These are phyloP conservation scores for Melampsora larici-populina DNA, from an alignment of 1,284 basidiomycete genomes.

Conservation along the genomic window DNA sequence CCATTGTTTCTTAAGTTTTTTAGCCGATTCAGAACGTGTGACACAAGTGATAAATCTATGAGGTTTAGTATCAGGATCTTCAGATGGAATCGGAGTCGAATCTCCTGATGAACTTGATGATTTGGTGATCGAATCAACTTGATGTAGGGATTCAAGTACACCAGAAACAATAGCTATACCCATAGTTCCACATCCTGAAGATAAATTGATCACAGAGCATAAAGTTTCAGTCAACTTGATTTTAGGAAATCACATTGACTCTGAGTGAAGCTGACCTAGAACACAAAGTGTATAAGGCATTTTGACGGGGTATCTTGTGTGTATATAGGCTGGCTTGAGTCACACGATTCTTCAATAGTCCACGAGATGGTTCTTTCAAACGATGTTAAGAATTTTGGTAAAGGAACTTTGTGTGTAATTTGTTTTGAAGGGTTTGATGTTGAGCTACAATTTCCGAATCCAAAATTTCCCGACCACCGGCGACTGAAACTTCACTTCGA, in stretches of 20 bases:
- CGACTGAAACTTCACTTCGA: too few relatives aligned
- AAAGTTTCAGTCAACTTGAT: not conserved
- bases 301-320: too few relatives aligned
- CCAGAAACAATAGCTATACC: conserved; percentile 92
- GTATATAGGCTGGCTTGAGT: too few relatives aligned
- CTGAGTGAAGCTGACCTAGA: not conserved
- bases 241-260: not conserved
- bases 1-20: conserved; percentile 63
- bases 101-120: conserved; percentile 47
- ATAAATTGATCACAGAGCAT: too few relatives aligned
- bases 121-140: conserved; percentile 41
- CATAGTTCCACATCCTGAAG: conserved; percentile 94
- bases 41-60: conserved; percentile 86
- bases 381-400: too few relatives aligned
- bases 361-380: too few relatives aligned
- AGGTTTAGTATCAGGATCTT: conserved; percentile 60
- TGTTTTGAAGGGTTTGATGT: too few relatives aligned
- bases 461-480: too few relatives aligned
- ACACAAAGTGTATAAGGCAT: not conserved
- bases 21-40: conserved; percentile 70
- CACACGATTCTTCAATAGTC: too few relatives aligned
- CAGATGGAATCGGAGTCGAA: conserved; percentile 52
- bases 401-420: too few relatives aligned
- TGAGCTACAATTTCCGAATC: too few relatives aligned
- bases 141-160: conserved; percentile 66